Evolutionary conservation across 768 basidiomycete genomes (phyloP), one percentile per base, ranked within the genome.

Genomic region (Suillus placidus): DNA sequence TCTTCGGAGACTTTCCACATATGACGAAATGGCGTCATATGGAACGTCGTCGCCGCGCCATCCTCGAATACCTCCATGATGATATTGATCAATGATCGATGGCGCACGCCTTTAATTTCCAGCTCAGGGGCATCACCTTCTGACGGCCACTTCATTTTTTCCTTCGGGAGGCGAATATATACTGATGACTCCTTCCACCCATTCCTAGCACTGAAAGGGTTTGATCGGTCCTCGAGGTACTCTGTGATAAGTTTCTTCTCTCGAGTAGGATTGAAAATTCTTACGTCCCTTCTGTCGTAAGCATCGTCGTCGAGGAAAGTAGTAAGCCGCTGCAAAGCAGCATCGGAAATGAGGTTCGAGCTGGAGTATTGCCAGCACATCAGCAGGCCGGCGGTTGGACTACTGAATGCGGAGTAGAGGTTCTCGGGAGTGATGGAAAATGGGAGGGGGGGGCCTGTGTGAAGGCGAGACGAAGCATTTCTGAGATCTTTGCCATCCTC

Each of bases 1-100:
- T 6, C 23, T 4, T 35, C 63, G 5, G 30, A 42, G 49, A 47
- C 16, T 23, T 73, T 67, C 70, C 71, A 75, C 37, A 56, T 72
- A 3, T 67, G 68, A 42, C 69, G 67, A 61, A 73, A 77, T 12
- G 73, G 73, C 4, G 65, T 62, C n/a, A 67, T 68, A 49, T 77
- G 74, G 51, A 73, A 74, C 34, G 26, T 38, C 10, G 4, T n/a
- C n/a, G n/a, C 45, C 0, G 9, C 45, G 2, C 42, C 16, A 9
- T 60, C 60, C 13, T 64, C 32, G 8, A 67, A 64, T 18, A 42
- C 37, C 1, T 32, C 13, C 10, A 35, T 65, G 23, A 68, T 62
- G 16, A 65, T 42, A 30, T 65, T 34, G 1, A 37, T 49, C 26
- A 67, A 6, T 1, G 45, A 34, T 2, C 52, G 49, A 38, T 69